phyloP scores from a whole-genome alignment of 2,329 filamentous ascomycete genomes.

The Fusarium sp. region DNA sequence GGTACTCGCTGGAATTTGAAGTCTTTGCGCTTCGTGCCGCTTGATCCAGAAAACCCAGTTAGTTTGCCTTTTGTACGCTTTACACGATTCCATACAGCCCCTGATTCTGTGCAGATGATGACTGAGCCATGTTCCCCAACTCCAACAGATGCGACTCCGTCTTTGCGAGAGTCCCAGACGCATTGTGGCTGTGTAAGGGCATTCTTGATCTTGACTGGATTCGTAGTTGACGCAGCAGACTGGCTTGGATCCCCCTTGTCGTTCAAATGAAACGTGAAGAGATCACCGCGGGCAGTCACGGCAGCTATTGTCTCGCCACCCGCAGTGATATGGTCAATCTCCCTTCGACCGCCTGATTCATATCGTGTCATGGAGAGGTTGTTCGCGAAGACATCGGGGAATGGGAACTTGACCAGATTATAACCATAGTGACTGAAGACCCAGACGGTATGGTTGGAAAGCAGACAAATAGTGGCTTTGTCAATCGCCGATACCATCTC shows the following conservation, averaged over 20 bases:
- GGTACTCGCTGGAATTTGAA: constrained; percentile 96
- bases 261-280: constrained; percentile 85
- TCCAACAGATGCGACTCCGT: constrained; percentile 85
- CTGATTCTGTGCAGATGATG: constrained; percentile 91
- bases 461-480: constrained; percentile 83
- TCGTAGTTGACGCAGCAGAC: constrained; percentile 81
- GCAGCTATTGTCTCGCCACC: constrained; percentile 94
- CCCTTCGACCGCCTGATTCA: constrained; percentile 72
- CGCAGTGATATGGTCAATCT: constrained; percentile 80
- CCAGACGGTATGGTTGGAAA: constrained; percentile 89
- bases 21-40: constrained; percentile 78
- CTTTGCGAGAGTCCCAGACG: constrained; percentile 90
- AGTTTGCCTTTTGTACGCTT: constrained; percentile 85
- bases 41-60: constrained; percentile 56
- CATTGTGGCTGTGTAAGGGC: constrained; percentile 81
- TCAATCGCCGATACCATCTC: constrained; percentile 88
- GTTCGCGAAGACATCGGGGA: constrained; percentile 75
- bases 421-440: constrained; percentile 97
- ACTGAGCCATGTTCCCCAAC: constrained; percentile 94
- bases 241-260: constrained; percentile 71
- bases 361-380: constrained; percentile 71
- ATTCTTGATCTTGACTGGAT: constrained; percentile 88
- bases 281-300: constrained; percentile 82
- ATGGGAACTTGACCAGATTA: constrained; percentile 85
- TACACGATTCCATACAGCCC: constrained; percentile 91